phyloP scores from a whole-genome alignment of 345 rosid genomes.

The Eutrema yunnanense region DNA sequence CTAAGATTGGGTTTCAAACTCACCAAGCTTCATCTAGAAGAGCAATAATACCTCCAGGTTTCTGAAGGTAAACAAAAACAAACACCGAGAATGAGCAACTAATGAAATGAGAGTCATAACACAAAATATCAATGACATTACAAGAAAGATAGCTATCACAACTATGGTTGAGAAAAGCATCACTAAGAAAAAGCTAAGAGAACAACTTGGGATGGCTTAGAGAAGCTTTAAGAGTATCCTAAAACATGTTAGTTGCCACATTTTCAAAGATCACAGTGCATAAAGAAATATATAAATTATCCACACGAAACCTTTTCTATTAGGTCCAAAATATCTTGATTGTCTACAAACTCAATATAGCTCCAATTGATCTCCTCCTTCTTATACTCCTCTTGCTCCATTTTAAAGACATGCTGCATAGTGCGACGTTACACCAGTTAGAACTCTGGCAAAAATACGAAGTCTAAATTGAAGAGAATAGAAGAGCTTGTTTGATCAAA shows the following conservation, averaged over 20 bases:
- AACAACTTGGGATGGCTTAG: background rate
- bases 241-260: background rate
- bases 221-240: background rate
- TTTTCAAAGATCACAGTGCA: background rate
- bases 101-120: background rate
- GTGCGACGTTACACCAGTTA: constrained; percentile 18
- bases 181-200: background rate
- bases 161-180: background rate
- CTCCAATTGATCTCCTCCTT: constrained; percentile 96
- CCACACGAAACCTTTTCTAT: constrained; percentile 77
- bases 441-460: constrained; percentile 9
- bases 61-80: constrained; percentile 44
- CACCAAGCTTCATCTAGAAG: constrained; percentile 99
- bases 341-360: constrained; percentile 97
- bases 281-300: background rate
- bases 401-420: constrained; percentile 95
- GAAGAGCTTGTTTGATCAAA: constrained; percentile 18
- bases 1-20: constrained; percentile 24
- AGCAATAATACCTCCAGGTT: constrained; percentile 99
- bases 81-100: constrained; percentile 4
- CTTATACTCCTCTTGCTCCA: constrained; percentile 99
- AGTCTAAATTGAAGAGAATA: background rate
- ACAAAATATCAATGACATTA: background rate
- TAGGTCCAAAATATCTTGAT: constrained; percentile 89
- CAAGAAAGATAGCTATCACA: background rate